phyloP scores from a whole-genome alignment of 768 basidiomycete species.

The Podaxis rugospora region DNA sequence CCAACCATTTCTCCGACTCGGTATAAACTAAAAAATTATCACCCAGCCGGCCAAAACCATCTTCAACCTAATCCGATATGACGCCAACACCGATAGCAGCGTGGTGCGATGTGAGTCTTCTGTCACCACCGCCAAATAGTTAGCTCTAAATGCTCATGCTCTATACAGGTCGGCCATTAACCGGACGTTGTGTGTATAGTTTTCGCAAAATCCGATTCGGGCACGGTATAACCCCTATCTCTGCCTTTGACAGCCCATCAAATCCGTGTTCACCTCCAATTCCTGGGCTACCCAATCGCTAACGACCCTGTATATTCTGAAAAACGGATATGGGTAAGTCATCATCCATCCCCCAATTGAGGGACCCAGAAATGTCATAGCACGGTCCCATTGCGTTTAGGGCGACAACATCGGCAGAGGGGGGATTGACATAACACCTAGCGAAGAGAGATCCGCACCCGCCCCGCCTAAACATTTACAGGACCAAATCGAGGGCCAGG shows the following conservation, averaged over 20 bases:
- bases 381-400: constrained; percentile 28
- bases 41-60: constrained; percentile 80
- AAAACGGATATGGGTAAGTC: constrained; percentile 63
- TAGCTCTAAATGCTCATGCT: constrained; percentile 1
- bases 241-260: constrained; percentile 71
- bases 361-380: not conserved
- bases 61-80: constrained; percentile 81
- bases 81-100: constrained; percentile 73
- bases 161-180: constrained; percentile 71
- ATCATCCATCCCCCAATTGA: not conserved
- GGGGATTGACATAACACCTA: constrained; percentile 75
- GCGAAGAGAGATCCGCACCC: constrained; percentile 60
- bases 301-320: constrained; percentile 95
- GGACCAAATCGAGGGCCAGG: constrained; percentile 28
- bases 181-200: constrained; percentile 77
- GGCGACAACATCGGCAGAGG: constrained; percentile 71
- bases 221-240: not conserved
- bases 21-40: constrained; percentile 5
- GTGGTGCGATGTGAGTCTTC: constrained; percentile 71
- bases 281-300: constrained; percentile 87
- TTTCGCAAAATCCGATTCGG: not conserved
- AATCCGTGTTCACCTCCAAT: constrained; percentile 95
- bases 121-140: constrained; percentile 6
- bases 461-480: constrained; percentile 47
- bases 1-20: not conserved